Percentiles rank a stretch among this genome's conserved stretches.
phyloP scores from a whole-genome alignment of 2,329 filamentous ascomycete species.

The Hymenoscyphus occultus region DNA sequence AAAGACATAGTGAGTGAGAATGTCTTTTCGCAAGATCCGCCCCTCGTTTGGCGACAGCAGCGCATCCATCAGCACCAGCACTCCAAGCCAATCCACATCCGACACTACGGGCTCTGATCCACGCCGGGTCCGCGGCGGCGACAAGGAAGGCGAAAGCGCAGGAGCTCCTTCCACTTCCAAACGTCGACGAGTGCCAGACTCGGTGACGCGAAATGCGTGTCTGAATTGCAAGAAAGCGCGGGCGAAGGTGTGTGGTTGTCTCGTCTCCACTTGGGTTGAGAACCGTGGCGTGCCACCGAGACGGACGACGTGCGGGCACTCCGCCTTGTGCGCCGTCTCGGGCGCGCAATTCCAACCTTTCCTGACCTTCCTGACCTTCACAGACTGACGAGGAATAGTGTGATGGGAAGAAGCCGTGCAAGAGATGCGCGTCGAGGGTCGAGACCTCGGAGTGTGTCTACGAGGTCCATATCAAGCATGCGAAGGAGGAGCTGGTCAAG shows the following conservation, averaged over 20 bases:
- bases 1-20: constrained; percentile 7
- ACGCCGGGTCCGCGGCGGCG: constrained; percentile 25
- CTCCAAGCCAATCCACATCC: constrained; percentile 29
- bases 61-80: constrained; percentile 29
- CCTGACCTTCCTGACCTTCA: not conserved
- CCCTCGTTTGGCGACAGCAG: constrained; percentile 31
- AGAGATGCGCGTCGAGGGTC: constrained; percentile 32
- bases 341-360: not conserved
- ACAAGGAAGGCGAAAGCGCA: constrained; percentile 23
- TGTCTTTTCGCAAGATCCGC: constrained; percentile 32
- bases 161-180: constrained; percentile 25
- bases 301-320: not conserved
- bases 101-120: constrained; percentile 30
- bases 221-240: constrained; percentile 38
- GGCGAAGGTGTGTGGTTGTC: constrained; percentile 35
- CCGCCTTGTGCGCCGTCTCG: constrained; percentile 1
- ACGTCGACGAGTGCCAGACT: constrained; percentile 35
- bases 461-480: constrained; percentile 38
- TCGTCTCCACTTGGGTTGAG: not conserved
- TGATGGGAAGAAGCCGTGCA: constrained; percentile 37
- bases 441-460: constrained; percentile 34
- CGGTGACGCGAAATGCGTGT: constrained; percentile 38
- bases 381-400: constrained; percentile 28
- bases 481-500: constrained; percentile 36
- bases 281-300: not conserved